Evolutionary conservation across 202 grass and related monocot genomes (phyloP).

Genomic region (Saccharum hybrid): DNA sequence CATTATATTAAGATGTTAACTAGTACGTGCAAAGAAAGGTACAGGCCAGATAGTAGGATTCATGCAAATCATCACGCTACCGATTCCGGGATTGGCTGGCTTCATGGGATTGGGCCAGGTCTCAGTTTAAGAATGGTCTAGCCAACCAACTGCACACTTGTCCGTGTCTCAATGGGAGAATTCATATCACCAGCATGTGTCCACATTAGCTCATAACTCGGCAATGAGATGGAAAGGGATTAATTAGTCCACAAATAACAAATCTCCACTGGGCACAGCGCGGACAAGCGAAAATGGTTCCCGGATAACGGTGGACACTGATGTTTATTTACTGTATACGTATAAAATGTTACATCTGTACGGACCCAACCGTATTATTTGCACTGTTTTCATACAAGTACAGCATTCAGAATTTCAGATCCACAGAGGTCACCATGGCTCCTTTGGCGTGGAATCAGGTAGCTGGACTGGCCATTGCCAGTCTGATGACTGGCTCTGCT

Average conservation of each 20-base stretch:
- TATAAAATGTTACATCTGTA: background rate
- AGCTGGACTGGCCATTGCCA: background rate
- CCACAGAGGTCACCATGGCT: background rate
- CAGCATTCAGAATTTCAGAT: background rate
- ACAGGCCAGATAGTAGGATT: background rate
- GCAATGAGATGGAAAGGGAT: background rate
- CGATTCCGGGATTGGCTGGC: background rate
- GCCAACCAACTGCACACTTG: background rate
- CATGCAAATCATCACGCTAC: background rate
- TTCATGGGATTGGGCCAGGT: constrained; percentile 31
- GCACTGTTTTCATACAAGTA: background rate
- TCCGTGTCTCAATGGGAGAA: constrained; percentile 30
- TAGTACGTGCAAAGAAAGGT: background rate
- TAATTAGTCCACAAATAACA: background rate
- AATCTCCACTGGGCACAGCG: background rate
- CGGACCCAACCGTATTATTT: background rate
- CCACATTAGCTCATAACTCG: background rate
- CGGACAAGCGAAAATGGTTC: background rate
- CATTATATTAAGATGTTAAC: background rate
- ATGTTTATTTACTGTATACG: no score
- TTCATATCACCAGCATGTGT: constrained; percentile 17
- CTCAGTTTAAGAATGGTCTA: background rate
- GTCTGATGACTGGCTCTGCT: background rate
- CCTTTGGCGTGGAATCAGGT: background rate
- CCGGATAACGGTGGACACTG: background rate